These are phyloP conservation scores for Globisporangium nodosum DNA, from an alignment of 352 stramenopile genomes.

Conservation along the genomic window DNA sequence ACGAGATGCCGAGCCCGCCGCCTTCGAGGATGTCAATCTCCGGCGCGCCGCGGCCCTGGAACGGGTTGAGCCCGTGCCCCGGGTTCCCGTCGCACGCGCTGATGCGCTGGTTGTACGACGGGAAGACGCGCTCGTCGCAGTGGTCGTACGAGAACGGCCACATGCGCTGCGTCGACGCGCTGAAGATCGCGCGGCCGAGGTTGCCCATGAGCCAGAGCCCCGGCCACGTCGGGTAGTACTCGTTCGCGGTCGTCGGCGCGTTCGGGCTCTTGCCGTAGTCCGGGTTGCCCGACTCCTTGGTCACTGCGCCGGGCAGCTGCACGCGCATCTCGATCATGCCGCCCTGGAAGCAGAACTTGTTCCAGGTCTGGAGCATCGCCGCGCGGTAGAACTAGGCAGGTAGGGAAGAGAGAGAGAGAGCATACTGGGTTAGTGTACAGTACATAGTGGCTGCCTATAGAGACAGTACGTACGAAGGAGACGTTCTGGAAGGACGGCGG, in stretches of 20 bases:
- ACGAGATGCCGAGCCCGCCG: constrained; percentile 56
- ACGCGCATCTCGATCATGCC: constrained; percentile 91
- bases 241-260: constrained; percentile 22
- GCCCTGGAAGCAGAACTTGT: constrained; percentile 95
- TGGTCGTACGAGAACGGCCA: constrained; percentile 95
- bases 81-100: constrained; percentile 89
- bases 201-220: constrained; percentile 96
- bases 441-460: not conserved
- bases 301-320: constrained; percentile 82
- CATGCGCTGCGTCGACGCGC: constrained; percentile 89
- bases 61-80: constrained; percentile 89
- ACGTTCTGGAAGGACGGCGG: constrained; percentile 47
- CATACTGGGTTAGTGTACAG: too few relatives aligned
- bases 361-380: constrained; percentile 91
- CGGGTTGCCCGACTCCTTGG: constrained; percentile 55
- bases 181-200: constrained; percentile 93
- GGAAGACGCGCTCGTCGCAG: constrained; percentile 87
- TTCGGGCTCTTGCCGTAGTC: constrained; percentile 72
- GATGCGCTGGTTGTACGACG: constrained; percentile 62
- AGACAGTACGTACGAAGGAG: constrained; percentile 25
- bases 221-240: constrained; percentile 86
- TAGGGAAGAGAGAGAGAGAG: not conserved
- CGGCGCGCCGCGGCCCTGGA: constrained; percentile 86
- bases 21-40: constrained; percentile 96
- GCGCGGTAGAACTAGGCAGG: constrained; percentile 15